phyloP scores from a whole-genome alignment of 2,329 filamentous ascomycete species.

The Phialophora chinensis region DNA sequence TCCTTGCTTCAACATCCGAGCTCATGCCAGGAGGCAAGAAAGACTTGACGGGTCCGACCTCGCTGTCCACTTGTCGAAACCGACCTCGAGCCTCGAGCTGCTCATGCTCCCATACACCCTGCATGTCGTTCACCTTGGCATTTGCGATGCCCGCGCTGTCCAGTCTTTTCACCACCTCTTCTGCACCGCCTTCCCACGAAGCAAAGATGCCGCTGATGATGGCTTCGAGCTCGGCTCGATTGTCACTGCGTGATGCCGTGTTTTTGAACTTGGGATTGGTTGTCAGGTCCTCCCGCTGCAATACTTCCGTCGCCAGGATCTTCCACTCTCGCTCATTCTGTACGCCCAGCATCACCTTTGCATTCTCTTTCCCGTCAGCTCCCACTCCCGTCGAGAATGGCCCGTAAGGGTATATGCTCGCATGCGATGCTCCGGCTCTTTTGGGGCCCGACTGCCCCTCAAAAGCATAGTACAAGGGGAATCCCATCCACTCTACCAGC shows the following conservation, averaged over 20 bases:
- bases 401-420: constrained; percentile 63
- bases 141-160: constrained; percentile 61
- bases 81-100: constrained; percentile 58
- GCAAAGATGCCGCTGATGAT: constrained; percentile 56
- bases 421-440: constrained; percentile 59
- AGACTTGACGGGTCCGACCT: constrained; percentile 55
- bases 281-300: constrained; percentile 51
- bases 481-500: constrained; percentile 66
- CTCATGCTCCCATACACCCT: constrained; percentile 60
- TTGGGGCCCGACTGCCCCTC: constrained; percentile 52
- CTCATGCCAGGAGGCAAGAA: constrained; percentile 58
- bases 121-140: constrained; percentile 62
- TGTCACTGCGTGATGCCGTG: constrained; percentile 55
- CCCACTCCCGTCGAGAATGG: constrained; percentile 58
- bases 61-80: constrained; percentile 59
- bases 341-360: constrained; percentile 62
- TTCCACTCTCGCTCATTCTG: constrained; percentile 65
- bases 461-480: constrained; percentile 62
- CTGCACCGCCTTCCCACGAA: constrained; percentile 42
- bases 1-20: constrained; percentile 44
- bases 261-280: constrained; percentile 56
- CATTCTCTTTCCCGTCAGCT: constrained; percentile 34
- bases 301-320: constrained; percentile 56
- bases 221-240: constrained; percentile 53
- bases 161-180: constrained; percentile 51